Conservation (phyloP, 2,329 filamentous ascomycete genomes). For the Thermothelomyces thermophilus region DNA sequence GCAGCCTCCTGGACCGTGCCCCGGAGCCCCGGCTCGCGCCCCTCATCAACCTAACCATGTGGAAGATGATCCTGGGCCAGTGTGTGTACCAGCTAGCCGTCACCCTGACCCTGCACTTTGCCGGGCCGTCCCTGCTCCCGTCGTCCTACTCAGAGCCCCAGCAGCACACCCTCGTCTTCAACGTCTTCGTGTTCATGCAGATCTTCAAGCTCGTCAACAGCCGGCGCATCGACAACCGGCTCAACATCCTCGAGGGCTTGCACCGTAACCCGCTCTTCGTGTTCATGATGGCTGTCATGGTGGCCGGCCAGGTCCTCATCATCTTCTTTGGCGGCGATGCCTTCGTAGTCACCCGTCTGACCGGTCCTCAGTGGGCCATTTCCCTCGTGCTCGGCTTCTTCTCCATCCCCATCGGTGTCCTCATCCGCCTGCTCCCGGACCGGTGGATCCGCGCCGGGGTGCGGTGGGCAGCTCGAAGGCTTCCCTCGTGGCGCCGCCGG, state of each 20-base stretch:
- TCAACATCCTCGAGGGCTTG: slow-evolving; percentile 84
- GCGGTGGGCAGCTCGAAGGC: background rate
- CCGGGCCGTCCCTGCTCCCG: slow-evolving; percentile 48
- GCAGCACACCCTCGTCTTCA: slow-evolving; percentile 66
- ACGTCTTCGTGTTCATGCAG: slow-evolving; percentile 81
- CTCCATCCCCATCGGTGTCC: slow-evolving; percentile 66
- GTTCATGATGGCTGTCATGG: slow-evolving; percentile 71
- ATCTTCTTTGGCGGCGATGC: slow-evolving; percentile 72
- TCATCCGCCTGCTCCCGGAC: slow-evolving; percentile 70
- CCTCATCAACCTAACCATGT: slow-evolving; percentile 63
- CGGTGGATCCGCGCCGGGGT: slow-evolving; percentile 39
- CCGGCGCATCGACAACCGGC: slow-evolving; percentile 75
- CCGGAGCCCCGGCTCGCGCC: slow-evolving; percentile 28
- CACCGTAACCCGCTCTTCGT: slow-evolving; percentile 75
- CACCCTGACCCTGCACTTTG: slow-evolving; percentile 61
- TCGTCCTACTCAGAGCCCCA: slow-evolving; percentile 43
- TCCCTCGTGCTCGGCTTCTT: slow-evolving; percentile 70
- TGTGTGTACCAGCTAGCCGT: slow-evolving; percentile 63
- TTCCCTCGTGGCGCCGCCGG: too few relatives aligned
- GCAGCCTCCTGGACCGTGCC: slow-evolving; percentile 37
- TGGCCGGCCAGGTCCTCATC: slow-evolving; percentile 78
- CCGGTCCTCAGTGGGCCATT: slow-evolving; percentile 71
- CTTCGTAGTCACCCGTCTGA: slow-evolving; percentile 59
- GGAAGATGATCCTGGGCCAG: slow-evolving; percentile 78
- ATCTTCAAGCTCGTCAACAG: slow-evolving; percentile 84